Base-by-base conservation (phyloP, 257 asterid genomes). In the Oldenlandia corymbosa region DNA sequence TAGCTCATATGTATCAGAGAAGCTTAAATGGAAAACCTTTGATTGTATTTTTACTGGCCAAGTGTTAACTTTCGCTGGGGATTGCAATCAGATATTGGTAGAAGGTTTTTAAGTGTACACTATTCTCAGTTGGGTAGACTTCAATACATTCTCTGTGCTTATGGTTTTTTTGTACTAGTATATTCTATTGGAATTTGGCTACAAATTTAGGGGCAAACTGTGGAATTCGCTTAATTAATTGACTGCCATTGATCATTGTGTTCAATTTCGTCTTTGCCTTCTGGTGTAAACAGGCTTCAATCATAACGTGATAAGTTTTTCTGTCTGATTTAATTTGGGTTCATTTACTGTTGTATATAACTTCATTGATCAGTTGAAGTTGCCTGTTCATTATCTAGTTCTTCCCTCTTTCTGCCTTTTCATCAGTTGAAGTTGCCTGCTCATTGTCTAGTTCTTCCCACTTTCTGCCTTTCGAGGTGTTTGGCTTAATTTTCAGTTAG, bases 401-500 rank as follows among this genome's bases (percentile, higher is more conserved):
- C 24, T 39, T 67, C 12, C 65, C 45, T 68, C 24, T 59, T 53
- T 26, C 11, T n/a, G n/a, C n/a, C n/a, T 45, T 37, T 51, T 30
- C 27, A 16, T 46, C 0, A 66, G 23, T 42, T 28, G 20, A 9
- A n/a, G 27, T 23, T 31, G 17, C 49, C 56, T 28, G 2, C 42
- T 53, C 37, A 42, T 9, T 62, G 2, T 59, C 50, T 52, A 30
- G 26, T 63, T 49, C 24, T 39, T 67, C 12, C 65, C 45, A 66
- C 24, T 59, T 53, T 26, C 11, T n/a, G n/a, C n/a, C n/a, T 45
- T 37, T 51, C 46, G 26, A 53, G 71, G 36, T 50, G 54, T 47
- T 64, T 62, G 68, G 71, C 70, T 78, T 23, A 75, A 62, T 68
- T 39, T 39, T 74, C 80, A 66, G 42, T 70, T 89, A 72, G 91